A percentile compares a stretch with the other conserved stretches of the same genome.
These are phyloP conservation scores for Suhomyces coccinellae DNA, from an alignment of 1,139 yeast species.

Conservation along the genomic window DNA sequence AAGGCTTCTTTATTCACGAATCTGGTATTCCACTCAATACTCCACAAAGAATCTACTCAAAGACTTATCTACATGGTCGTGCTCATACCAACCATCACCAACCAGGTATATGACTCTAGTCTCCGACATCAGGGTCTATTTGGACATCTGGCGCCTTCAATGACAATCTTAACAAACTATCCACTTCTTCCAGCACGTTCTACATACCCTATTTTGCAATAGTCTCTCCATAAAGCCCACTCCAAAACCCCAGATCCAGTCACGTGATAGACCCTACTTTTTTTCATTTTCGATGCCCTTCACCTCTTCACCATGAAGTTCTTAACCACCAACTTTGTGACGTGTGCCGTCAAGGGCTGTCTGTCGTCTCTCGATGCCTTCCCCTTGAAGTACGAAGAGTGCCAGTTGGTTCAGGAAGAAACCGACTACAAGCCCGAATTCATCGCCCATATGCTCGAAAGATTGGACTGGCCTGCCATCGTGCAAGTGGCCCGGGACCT, in stretches of 20 bases:
- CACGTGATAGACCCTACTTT: constrained; percentile 7
- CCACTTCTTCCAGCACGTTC: too few relatives aligned
- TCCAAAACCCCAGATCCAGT: neutral
- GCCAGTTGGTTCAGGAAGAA: constrained; percentile 73
- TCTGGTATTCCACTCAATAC: too few relatives aligned
- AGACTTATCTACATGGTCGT: too few relatives aligned
- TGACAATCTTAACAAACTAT: too few relatives aligned
- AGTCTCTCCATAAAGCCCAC: neutral
- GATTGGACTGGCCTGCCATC: constrained; percentile 88
- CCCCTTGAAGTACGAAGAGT: constrained; percentile 74
- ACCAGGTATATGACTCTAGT: too few relatives aligned
- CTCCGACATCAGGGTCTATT: too few relatives aligned
- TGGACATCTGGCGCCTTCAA: too few relatives aligned
- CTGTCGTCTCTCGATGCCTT: constrained; percentile 73
- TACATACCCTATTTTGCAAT: neutral
- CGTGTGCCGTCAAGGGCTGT: constrained; percentile 86
- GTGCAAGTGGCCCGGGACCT: constrained; percentile 73
- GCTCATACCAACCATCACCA: too few relatives aligned
- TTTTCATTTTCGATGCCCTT: constrained; percentile 6
- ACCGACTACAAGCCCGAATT: constrained; percentile 85
- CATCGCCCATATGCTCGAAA: constrained; percentile 70
- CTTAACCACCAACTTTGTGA: constrained; percentile 90
- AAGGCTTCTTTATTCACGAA: too few relatives aligned
- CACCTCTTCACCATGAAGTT: constrained; percentile 63
- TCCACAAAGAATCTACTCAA: too few relatives aligned